Conservation (phyloP, 2,329 filamentous ascomycete species). For the Diplodia mutila region DNA sequence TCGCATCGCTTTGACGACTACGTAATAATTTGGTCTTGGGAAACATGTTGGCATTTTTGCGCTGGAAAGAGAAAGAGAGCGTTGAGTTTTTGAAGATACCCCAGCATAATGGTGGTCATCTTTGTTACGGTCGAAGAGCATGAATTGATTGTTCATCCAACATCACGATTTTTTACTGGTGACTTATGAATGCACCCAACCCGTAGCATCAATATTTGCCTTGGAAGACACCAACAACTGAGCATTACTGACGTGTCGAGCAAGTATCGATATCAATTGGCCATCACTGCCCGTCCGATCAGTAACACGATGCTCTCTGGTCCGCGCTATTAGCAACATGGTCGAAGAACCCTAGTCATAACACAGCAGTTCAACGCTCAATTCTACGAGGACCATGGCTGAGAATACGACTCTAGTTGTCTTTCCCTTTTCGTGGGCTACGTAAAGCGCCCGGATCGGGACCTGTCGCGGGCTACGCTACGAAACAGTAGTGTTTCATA, state of each 20-base stretch:
- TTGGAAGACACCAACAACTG: neutral
- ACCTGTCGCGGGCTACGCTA: too few species aligned
- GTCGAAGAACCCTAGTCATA: too few species aligned
- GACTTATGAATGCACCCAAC: neutral
- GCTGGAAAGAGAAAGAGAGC: neutral
- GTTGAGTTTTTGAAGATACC: slow-evolving; percentile 3
- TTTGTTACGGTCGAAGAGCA: neutral
- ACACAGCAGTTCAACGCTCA: too few species aligned
- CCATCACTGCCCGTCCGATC: neutral
- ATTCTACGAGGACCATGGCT: too few species aligned
- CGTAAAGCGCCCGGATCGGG: too few species aligned
- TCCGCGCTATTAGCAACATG: too few species aligned
- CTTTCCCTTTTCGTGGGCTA: too few species aligned
- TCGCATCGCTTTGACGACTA: neutral
- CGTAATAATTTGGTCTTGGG: neutral
- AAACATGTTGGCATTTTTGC: neutral
- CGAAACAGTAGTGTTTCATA: neutral
- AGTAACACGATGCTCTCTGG: too few species aligned
- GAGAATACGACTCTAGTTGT: too few species aligned
- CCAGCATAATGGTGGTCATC: neutral
- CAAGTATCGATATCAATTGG: neutral
- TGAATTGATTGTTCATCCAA: neutral
- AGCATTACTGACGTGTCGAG: neutral
- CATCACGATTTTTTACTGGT: neutral
- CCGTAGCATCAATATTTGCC: neutral